Base-by-base conservation (phyloP, 805 yeast genomes). In the Osmozyma mogii region DNA sequence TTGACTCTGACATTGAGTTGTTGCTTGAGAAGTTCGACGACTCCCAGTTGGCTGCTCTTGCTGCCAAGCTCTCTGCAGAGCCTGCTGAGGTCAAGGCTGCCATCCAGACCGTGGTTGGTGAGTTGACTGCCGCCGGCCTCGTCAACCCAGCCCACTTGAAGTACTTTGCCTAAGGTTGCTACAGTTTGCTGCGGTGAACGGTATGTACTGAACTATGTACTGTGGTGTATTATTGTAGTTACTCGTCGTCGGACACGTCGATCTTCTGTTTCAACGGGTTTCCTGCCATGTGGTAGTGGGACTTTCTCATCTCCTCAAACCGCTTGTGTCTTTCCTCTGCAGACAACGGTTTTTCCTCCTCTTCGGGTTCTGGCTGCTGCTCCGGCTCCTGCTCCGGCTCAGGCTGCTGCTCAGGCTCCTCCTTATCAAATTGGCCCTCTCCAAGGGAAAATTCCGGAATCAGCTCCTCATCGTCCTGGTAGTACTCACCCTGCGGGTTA, bases 11-110 rank as follows among this genome's bases (percentile, higher is more conserved):
- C 55, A 58, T 85, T 43, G 94, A 79, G 41, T 65, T 76, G 39
- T 66, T 92, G 44, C 70, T 88, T 44, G 96, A 84, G 35, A 61
- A 76, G 40, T 69, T 92, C 41, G 84, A 82, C 50, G 98, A 89
- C 52, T 61, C 72, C 25, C 77, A 79, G 56, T 74, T 89, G 52
- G 76, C 72, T 30, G 75, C 70, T n/a, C 75, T 82, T 47, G 89
- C 95, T 33, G 64, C 58, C 17, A 77, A 78, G 65, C 61, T 83
- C 36, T 60, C 65, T 40, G 72, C 67, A 31, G 75, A 62, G 35
- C 64, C 64, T 26, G 79, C 72, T 40, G 62, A 62, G 19, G 73
- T 73, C 35, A 84, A 84, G 68, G 56, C 70, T 15, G 68, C 68
- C n/a, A 56, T 84, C 28, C 49, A 54, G 23, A 84, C 65, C 15